phyloP scores from a whole-genome alignment of 495 filamentous ascomycete genomes.

The Lasiosphaeria ovina region DNA sequence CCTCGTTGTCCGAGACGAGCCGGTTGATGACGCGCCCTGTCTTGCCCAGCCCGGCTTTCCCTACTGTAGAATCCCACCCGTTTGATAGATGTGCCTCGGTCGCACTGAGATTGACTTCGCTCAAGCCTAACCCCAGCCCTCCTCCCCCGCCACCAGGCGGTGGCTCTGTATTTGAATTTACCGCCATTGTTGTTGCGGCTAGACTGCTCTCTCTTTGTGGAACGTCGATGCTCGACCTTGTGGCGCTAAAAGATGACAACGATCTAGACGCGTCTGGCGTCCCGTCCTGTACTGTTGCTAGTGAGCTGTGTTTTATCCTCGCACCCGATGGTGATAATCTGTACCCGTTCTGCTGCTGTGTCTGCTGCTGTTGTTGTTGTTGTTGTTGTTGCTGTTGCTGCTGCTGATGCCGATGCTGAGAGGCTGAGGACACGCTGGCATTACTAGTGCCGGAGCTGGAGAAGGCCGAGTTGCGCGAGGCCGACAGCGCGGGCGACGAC shows the following conservation, averaged over 20 bases:
- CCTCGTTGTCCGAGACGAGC: slow-evolving; percentile 84
- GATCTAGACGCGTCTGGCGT: slow-evolving; percentile 14
- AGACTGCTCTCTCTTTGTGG: slow-evolving; percentile 30
- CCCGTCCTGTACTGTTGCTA: slow-evolving; percentile 14
- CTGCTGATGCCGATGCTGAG: slow-evolving; percentile 31
- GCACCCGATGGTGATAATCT: slow-evolving; percentile 17
- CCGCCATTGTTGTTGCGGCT: slow-evolving; percentile 14
- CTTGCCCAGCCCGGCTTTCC: slow-evolving; percentile 79
- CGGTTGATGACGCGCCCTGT: slow-evolving; percentile 91
- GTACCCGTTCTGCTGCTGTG: slow-evolving; percentile 14
- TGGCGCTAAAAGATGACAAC: not conserved
- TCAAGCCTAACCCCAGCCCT: slow-evolving; percentile 8
- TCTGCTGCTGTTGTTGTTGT: slow-evolving; percentile 26
- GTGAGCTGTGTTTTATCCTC: slow-evolving; percentile 31
- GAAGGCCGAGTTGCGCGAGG: slow-evolving; percentile 43
- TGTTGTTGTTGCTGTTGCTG: slow-evolving; percentile 32
- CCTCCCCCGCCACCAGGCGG: slow-evolving; percentile 35
- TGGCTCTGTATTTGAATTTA: slow-evolving; percentile 11
- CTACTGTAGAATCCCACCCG: slow-evolving; percentile 71
- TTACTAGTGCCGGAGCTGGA: slow-evolving; percentile 49
- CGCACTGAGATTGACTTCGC: slow-evolving; percentile 11
- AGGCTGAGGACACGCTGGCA: slow-evolving; percentile 36
- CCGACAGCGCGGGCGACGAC: slow-evolving; percentile 28
- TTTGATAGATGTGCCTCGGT: slow-evolving; percentile 22
- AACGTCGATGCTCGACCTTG: slow-evolving; percentile 25